Base-by-base conservation (phyloP, 2,329 filamentous ascomycete genomes). In the Trichoderma cornu-damae region DNA sequence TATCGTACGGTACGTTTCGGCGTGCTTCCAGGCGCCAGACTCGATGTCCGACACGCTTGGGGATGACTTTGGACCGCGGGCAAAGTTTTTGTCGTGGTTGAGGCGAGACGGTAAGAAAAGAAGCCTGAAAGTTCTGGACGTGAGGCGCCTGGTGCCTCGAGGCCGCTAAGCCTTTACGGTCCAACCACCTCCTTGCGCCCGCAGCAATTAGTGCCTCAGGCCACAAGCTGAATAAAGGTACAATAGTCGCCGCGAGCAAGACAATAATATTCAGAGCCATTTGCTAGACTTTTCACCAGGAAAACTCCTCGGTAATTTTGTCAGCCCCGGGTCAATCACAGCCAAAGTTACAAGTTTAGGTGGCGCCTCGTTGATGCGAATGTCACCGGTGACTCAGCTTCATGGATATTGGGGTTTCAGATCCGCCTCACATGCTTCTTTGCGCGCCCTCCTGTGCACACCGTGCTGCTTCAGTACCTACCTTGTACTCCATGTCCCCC, bases 21-120 rank as follows among this genome's bases (percentile, higher is more conserved):
- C 58, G 66, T 66, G 64, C 59, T 65, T 67, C 60, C 60, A 56
- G 62, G 61, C 64, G 69, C 64, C 67, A 69, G 69, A 72, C 72
- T 71, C 73, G 75, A 75, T 75, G 74, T 70, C 72, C 73, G 79
- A 78, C 77, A 77, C 79, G 81, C 75, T 75, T 74, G 72, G 70
- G 73, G 75, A 77, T 79, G 74, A 66, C 60, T 68, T 71, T 66
- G 66, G 62, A 63, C 65, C 63, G 63, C 60, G 61, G 63, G 66
- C 68, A 70, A 71, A 68, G 70, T 69, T 74, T 73, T 75, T 73
- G 72, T 74, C 72, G 72, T 71, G 70, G 73, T 71, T 72, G 68
- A 74, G 68, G 70, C 67, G 69, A 72, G 70, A 68, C 68, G 65
- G 63, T 63, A 61, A 62, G 68, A 68, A n/a, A n/a, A 69, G 69